Evolutionary conservation across 2,329 filamentous ascomycete genomes (phyloP).

Genomic region (Seiridium unicorne): DNA sequence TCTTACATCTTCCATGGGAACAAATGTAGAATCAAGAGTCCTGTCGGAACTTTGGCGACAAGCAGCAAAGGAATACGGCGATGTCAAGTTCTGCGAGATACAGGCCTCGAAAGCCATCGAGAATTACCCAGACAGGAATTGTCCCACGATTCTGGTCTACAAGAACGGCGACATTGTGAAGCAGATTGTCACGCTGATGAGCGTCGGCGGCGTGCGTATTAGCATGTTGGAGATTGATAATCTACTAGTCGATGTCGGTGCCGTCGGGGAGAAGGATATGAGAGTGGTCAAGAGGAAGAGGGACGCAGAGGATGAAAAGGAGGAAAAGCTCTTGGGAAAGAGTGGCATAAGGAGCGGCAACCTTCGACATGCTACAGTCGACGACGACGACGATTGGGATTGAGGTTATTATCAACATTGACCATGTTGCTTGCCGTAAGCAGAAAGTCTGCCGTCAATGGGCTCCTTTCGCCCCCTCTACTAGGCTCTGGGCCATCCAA

Average conservation of each 20-base stretch:
- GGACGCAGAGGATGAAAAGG: constrained; percentile 59
- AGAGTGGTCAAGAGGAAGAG: constrained; percentile 65
- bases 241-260: constrained; percentile 78
- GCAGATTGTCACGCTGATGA: constrained; percentile 86
- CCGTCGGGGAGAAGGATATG: constrained; percentile 74
- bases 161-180: constrained; percentile 87
- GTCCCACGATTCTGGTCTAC: constrained; percentile 90
- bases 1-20: constrained; percentile 73
- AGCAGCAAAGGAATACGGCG: constrained; percentile 80
- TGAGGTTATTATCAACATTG: constrained; percentile 28
- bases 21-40: constrained; percentile 81
- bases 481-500: no score
- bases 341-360: constrained; percentile 49
- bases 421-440: no score
- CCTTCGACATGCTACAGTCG: constrained; percentile 39
- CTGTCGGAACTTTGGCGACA: constrained; percentile 84
- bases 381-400: constrained; percentile 55
- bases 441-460: no score
- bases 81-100: constrained; percentile 98
- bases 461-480: no score
- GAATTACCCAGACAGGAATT: constrained; percentile 92
- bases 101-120: constrained; percentile 90
- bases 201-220: constrained; percentile 71
- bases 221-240: constrained; percentile 75
- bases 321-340: constrained; percentile 52